Evolutionary conservation across 1,284 basidiomycete species (phyloP).

Genomic region (Violaceomyces palustris): DNA sequence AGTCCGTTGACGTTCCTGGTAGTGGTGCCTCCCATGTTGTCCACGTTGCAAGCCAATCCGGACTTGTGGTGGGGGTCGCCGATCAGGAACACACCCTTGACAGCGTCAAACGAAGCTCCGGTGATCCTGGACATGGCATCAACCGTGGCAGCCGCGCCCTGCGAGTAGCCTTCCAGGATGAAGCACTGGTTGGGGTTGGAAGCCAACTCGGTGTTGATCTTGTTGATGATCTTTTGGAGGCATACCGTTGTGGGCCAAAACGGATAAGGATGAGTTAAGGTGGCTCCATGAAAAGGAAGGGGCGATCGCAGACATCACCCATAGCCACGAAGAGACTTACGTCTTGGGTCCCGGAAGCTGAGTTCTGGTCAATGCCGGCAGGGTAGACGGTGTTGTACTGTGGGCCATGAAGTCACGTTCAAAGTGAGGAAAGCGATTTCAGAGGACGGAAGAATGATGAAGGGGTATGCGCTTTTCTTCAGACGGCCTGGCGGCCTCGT

Average conservation of each 20-base stretch:
- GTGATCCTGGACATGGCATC: constrained; percentile 35
- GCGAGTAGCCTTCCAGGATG: constrained; percentile 29
- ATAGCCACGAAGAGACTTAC: constrained; percentile 9
- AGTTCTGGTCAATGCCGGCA: constrained; percentile 35
- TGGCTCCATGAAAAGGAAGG: background rate
- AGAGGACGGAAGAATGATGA: too few relatives aligned
- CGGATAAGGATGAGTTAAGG: background rate
- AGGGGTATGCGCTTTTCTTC: too few relatives aligned
- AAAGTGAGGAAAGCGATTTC: too few relatives aligned
- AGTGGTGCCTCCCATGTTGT: constrained; percentile 36
- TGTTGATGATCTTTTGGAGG: constrained; percentile 11
- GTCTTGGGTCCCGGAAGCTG: constrained; percentile 32
- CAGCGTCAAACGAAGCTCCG: constrained; percentile 26
- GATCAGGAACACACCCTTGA: constrained; percentile 49
- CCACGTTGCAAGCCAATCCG: constrained; percentile 45
- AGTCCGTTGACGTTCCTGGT: constrained; percentile 33
- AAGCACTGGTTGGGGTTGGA: constrained; percentile 17
- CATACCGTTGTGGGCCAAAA: background rate
- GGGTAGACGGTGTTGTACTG: constrained; percentile 49
- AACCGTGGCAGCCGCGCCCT: constrained; percentile 49
- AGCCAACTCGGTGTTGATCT: constrained; percentile 7
- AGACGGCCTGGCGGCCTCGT: too few relatives aligned
- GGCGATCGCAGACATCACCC: too few relatives aligned
- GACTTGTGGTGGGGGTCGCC: constrained; percentile 48
- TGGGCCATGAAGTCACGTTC: too few relatives aligned